Evolutionary conservation across 129 eudicot genomes (phyloP).

Genomic region (Pseudognaphalium luteoalbum): DNA sequence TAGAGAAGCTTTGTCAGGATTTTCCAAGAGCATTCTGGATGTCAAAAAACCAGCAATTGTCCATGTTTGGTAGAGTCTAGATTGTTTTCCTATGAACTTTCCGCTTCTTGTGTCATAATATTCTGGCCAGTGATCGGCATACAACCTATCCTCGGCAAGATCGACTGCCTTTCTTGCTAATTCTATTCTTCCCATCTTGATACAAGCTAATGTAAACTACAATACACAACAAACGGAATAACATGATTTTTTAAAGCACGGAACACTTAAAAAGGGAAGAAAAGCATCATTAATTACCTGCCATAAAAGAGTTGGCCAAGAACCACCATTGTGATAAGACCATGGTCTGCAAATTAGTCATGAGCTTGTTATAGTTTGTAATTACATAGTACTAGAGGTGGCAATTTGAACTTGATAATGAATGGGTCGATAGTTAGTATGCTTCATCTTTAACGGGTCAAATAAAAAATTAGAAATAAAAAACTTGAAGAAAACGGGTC

Average conservation of each 20-base stretch:
- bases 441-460: slow-evolving; percentile 1
- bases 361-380: slow-evolving; percentile 5
- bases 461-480: neutral
- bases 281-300: slow-evolving; percentile 53
- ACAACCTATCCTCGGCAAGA: slow-evolving; percentile 66
- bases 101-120: slow-evolving; percentile 88
- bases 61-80: slow-evolving; percentile 98
- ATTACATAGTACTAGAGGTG: neutral
- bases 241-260: neutral
- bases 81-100: slow-evolving; percentile 84
- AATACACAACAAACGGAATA: neutral
- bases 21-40: slow-evolving; percentile 82
- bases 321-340: slow-evolving; percentile 99
- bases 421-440: neutral
- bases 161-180: slow-evolving; percentile 76
- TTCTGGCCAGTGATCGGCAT: slow-evolving; percentile 83
- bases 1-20: slow-evolving; percentile 78
- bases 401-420: neutral
- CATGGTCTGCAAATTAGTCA: slow-evolving; percentile 66
- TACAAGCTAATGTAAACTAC: slow-evolving; percentile 88
- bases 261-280: neutral
- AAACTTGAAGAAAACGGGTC: neutral
- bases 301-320: slow-evolving; percentile 98
- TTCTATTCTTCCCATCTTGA: slow-evolving; percentile 87
- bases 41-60: slow-evolving; percentile 86